Evolutionary conservation across 106 monocot species (phyloP).

Genomic region (Gastrodia elata): DNA sequence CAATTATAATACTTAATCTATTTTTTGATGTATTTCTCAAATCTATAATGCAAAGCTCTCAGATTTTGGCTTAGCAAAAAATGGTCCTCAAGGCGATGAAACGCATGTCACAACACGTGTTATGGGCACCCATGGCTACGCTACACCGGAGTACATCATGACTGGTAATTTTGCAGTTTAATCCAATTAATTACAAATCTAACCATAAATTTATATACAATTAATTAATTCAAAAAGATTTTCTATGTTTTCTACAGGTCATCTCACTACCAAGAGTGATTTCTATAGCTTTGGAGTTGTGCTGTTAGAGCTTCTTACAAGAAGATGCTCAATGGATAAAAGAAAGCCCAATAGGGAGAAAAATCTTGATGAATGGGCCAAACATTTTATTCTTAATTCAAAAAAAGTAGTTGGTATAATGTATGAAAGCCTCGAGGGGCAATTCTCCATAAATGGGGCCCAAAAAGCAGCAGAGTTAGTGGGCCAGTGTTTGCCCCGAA

Average conservation of each 20-base stretch:
- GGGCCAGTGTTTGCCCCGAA: conserved; percentile 40
- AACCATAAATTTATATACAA: not conserved
- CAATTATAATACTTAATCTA: not conserved
- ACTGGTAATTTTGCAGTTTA: too few species aligned
- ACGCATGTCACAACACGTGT: conserved; percentile 71
- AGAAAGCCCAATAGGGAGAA: conserved; percentile 35
- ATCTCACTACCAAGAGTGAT: conserved; percentile 69
- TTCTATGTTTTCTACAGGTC: conserved; percentile 22
- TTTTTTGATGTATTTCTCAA: conserved; percentile 14
- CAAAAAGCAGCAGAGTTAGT: conserved; percentile 40
- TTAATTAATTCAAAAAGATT: not conserved
- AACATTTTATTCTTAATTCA: conserved; percentile 27
- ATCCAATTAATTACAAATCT: too few species aligned
- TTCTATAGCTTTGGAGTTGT: conserved; percentile 89
- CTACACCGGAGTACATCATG: conserved; percentile 80
- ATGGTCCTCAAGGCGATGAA: conserved; percentile 66
- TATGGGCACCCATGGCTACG: conserved; percentile 81
- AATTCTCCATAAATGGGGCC: conserved; percentile 45
- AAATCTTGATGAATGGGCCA: conserved; percentile 61
- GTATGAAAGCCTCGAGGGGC: conserved; percentile 47
- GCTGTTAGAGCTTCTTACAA: conserved; percentile 50
- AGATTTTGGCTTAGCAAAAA: conserved; percentile 78
- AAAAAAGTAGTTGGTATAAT: conserved; percentile 40
- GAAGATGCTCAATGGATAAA: conserved; percentile 44
- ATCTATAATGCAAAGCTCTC: conserved; percentile 65